Base-by-base conservation (phyloP, 345 rosid species). In the Brassica incana region DNA sequence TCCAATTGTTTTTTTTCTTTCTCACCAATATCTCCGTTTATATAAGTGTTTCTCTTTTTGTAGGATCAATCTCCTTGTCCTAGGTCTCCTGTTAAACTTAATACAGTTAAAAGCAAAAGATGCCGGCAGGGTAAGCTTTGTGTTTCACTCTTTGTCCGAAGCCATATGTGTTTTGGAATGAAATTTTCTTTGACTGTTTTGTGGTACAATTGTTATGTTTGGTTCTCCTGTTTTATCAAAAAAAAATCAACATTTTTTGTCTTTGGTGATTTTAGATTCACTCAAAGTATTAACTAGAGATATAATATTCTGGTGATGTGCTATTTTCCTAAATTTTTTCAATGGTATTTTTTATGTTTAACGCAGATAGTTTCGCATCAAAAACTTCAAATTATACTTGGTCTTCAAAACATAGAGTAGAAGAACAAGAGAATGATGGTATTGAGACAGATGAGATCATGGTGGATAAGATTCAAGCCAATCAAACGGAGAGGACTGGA, bases 41-140 rank as follows among this genome's bases (percentile, higher is more conserved):
- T 68, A 3, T 11, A 32, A 15, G 7, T 29, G 59, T 23, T 6
- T 35, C 38, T 2, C 7, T 2, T 60, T 83, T 58, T 68, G 52
- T 82, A 95, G 99, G 97, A 90, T 77, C 86, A 89, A 52, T 67
- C 87, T 40, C 85, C 85, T 66, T 96, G 97, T 87, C 99, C 99
- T 6, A 88, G 87, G 62, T 93, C 99, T 12, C 98, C 98, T 1
- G 98, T 92, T 83, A 96, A 96, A 74, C 20, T 82, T 18, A 88
- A 81, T 81, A 90, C 95, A 23, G 67, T 79, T 70, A 86, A 85
- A 78, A 79, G 85, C 83, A 93, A 88, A 83, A 85, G 87, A 65
- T 83, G 79, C 62, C 84, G 87, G 8, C 89, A 80, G 14, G 92
- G 99, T 93, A 82, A 84, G 81, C 67, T 67, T 64, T 69, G 2